Percentiles rank a stretch among this genome's conserved stretches.
These are phyloP conservation scores for Pugionium cornutum DNA, from an alignment of 345 rosid species.

Conservation along the genomic window DNA sequence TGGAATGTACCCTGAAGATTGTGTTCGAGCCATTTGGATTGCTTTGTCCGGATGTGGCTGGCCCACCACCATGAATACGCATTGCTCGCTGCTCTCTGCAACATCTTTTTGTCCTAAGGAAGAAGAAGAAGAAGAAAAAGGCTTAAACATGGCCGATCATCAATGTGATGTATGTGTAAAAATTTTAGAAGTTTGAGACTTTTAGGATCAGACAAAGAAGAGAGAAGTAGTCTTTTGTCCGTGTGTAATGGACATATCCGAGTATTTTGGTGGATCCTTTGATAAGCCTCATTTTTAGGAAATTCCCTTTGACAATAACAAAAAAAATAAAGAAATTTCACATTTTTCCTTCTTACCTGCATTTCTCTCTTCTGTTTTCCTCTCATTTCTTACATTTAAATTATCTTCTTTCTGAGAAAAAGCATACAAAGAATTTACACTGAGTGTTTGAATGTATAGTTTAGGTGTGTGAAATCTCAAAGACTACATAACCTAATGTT, in stretches of 20 bases:
- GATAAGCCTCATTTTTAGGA: slow-evolving; percentile 37
- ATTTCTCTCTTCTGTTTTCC: background rate
- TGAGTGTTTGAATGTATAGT: too few relatives aligned
- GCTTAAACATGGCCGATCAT: slow-evolving; percentile 33
- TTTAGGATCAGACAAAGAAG: slow-evolving; percentile 32
- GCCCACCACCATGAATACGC: slow-evolving; percentile 98
- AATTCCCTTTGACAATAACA: slow-evolving; percentile 27
- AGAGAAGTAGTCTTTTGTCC: slow-evolving; percentile 27
- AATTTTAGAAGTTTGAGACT: slow-evolving; percentile 15
- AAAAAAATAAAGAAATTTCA: background rate
- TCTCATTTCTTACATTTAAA: background rate
- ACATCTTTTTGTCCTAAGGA: slow-evolving; percentile 40
- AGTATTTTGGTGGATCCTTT: slow-evolving; percentile 39
- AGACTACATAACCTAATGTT: background rate
- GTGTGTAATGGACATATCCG: slow-evolving; percentile 34
- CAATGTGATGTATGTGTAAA: slow-evolving; percentile 21
- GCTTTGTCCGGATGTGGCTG: slow-evolving; percentile 82
- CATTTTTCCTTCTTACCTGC: background rate
- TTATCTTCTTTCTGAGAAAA: too few relatives aligned
- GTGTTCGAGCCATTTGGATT: slow-evolving; percentile 84
- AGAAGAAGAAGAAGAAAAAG: slow-evolving; percentile 24
- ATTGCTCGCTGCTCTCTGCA: slow-evolving; percentile 78
- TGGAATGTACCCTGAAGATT: slow-evolving; percentile 60
- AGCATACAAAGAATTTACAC: too few relatives aligned
- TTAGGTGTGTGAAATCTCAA: background rate